phyloP scores from a whole-genome alignment of 352 stramenopile genomes.

The Peronospora belbahrii region DNA sequence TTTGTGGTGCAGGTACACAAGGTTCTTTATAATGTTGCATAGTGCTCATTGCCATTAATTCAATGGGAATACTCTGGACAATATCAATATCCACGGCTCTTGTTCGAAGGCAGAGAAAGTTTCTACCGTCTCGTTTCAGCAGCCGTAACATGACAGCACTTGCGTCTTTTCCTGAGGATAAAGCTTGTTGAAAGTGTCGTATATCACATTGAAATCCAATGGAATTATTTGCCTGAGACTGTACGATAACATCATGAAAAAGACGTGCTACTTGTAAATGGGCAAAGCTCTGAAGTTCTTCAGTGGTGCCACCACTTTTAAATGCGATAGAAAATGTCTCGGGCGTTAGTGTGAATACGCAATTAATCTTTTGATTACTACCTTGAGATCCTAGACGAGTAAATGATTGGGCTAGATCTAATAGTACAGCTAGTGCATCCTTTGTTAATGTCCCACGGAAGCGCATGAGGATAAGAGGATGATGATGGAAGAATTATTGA shows the following conservation, averaged over 20 bases:
- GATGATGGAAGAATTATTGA: background rate
- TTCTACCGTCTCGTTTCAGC: constrained; percentile 67
- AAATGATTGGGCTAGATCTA: constrained; percentile 72
- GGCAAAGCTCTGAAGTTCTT: constrained; percentile 77
- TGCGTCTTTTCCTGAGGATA: constrained; percentile 68
- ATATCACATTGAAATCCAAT: constrained; percentile 77
- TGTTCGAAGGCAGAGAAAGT: constrained; percentile 67
- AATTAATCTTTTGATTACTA: constrained; percentile 48
- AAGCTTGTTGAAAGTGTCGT: constrained; percentile 60
- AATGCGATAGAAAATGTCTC: constrained; percentile 57
- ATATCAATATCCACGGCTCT: constrained; percentile 80
- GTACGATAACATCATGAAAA: constrained; percentile 64
- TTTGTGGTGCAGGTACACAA: constrained; percentile 64
- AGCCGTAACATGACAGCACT: constrained; percentile 77
- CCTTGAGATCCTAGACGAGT: constrained; percentile 41
- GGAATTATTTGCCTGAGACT: constrained; percentile 71
- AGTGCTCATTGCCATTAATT: constrained; percentile 66
- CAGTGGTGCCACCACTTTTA: constrained; percentile 53
- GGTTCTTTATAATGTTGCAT: constrained; percentile 70
- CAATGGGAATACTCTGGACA: constrained; percentile 77
- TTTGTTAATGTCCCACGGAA: constrained; percentile 73
- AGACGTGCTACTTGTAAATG: constrained; percentile 52
- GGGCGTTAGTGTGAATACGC: constrained; percentile 65
- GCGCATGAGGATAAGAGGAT: no score
- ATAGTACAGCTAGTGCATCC: constrained; percentile 65